Evolutionary conservation across 805 yeast genomes (phyloP).

Genomic region (Saccharomyces jurei): DNA sequence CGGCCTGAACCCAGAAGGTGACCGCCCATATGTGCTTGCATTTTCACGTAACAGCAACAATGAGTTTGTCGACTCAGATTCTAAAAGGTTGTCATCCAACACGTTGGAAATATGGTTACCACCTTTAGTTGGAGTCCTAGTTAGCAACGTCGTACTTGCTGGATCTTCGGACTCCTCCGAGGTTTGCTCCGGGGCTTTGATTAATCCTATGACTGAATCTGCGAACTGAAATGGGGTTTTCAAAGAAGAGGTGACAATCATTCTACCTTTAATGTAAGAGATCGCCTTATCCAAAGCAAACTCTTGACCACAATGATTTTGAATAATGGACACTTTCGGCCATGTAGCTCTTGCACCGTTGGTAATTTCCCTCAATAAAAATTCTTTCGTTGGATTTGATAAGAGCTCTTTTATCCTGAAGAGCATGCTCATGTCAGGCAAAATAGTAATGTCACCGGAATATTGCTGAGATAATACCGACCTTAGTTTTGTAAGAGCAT

Average conservation of each 20-base stretch:
- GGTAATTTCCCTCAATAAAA: conserved; percentile 49
- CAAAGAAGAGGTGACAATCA: conserved; percentile 35
- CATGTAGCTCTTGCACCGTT: conserved; percentile 88
- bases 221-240: conserved; percentile 22
- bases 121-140: conserved; percentile 2
- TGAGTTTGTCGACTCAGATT: conserved; percentile 20
- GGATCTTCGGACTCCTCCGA: background rate
- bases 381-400: conserved; percentile 73
- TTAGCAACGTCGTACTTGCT: background rate
- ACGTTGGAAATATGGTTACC: conserved; percentile 11
- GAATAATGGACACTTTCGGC: conserved; percentile 78
- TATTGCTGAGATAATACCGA: conserved; percentile 78
- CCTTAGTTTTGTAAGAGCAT: conserved; percentile 59
- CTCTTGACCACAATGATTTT: conserved; percentile 87
- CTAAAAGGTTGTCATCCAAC: conserved; percentile 24
- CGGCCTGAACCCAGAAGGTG: conserved; percentile 4
- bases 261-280: conserved; percentile 49
- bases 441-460: conserved; percentile 85
- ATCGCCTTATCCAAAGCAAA: conserved; percentile 77
- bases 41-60: conserved; percentile 17
- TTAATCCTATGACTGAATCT: conserved; percentile 17
- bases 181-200: conserved; percentile 11
- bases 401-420: conserved; percentile 55
- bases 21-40: conserved; percentile 7
- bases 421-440: conserved; percentile 59